phyloP scores from a whole-genome alignment of 495 filamentous ascomycete species.

The Chaetomium cochliodes region DNA sequence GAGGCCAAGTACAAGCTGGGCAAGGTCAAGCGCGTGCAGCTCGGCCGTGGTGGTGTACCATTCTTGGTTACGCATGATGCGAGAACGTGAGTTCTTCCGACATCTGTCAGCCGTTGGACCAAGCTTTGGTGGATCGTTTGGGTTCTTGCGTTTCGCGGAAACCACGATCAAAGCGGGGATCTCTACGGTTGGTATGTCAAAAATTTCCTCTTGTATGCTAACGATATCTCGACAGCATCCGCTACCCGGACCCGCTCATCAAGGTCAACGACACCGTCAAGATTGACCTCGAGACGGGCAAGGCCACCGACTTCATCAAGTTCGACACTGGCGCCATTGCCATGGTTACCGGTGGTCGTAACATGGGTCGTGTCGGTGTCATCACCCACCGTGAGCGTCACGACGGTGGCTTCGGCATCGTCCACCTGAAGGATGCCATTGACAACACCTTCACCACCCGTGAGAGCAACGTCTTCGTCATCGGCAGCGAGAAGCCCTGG shows the following conservation, averaged over 20 bases:
- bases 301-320: slow-evolving; percentile 91
- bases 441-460: slow-evolving; percentile 99
- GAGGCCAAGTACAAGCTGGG: slow-evolving; percentile 99
- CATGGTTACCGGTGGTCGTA: slow-evolving; percentile 98
- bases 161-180: slow-evolving; percentile 29
- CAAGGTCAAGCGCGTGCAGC: slow-evolving; percentile 99
- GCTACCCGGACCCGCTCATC: slow-evolving; percentile 95
- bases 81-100: slow-evolving; percentile 94
- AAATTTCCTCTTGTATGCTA: slow-evolving; percentile 38
- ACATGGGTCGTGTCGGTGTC: slow-evolving; percentile 99
- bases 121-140: slow-evolving; percentile 80
- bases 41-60: slow-evolving; percentile 98
- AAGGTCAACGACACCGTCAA: slow-evolving; percentile 99
- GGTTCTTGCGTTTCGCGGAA: slow-evolving; percentile 10
- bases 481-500: slow-evolving; percentile 97
- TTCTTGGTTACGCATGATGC: slow-evolving; percentile 99
- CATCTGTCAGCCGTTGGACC: slow-evolving; percentile 99
- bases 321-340: slow-evolving; percentile 97
- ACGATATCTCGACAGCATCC: slow-evolving; percentile 67
- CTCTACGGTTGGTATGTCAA: slow-evolving; percentile 51
- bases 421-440: slow-evolving; percentile 99
- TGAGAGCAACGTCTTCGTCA: slow-evolving; percentile 98
- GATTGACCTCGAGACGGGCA: slow-evolving; percentile 93
- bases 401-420: slow-evolving; percentile 99
- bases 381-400: slow-evolving; percentile 99